A percentile compares a stretch with the other conserved stretches of the same genome.
Conservation (phyloP, 176 grass and related monocot species). For the Elymus sibiricus region DNA sequence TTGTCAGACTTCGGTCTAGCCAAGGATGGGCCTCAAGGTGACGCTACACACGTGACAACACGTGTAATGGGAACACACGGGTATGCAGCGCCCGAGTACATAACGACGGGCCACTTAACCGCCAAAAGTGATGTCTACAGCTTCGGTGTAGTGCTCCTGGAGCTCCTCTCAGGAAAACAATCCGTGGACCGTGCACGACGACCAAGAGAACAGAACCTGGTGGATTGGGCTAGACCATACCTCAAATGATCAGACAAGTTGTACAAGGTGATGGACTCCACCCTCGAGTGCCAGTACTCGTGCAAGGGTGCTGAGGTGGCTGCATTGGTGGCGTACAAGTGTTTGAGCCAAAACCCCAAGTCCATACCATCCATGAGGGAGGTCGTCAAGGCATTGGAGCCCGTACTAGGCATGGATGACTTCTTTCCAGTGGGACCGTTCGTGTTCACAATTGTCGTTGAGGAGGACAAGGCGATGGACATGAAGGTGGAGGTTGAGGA, state of each 20-base stretch:
- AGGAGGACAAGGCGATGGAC: constrained; percentile 48
- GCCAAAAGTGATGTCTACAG: constrained; percentile 79
- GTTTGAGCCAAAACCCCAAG: constrained; percentile 65
- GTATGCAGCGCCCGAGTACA: constrained; percentile 77
- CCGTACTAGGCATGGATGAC: constrained; percentile 52
- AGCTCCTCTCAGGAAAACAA: constrained; percentile 50
- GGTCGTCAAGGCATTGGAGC: constrained; percentile 58
- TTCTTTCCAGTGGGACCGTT: constrained; percentile 42
- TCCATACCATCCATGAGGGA: constrained; percentile 72
- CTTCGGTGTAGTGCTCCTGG: constrained; percentile 62
- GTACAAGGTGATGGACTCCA: constrained; percentile 55
- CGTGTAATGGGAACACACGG: constrained; percentile 90
- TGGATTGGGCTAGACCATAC: constrained; percentile 70
- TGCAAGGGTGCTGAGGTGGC: constrained; percentile 56
- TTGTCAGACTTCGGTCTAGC: constrained; percentile 89
- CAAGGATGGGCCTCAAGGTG: constrained; percentile 78
- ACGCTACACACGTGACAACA: constrained; percentile 74
- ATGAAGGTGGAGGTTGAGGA: constrained; percentile 31
- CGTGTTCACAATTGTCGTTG: constrained; percentile 49
- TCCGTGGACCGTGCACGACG: constrained; percentile 51
- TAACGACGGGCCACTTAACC: constrained; percentile 77
- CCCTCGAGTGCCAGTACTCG: constrained; percentile 63
- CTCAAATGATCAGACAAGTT: constrained; percentile 44
- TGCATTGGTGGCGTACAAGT: constrained; percentile 71
- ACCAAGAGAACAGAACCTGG: constrained; percentile 52